Conservation (phyloP, 2,329 filamentous ascomycete species). For the Myrmaecium sp. region DNA sequence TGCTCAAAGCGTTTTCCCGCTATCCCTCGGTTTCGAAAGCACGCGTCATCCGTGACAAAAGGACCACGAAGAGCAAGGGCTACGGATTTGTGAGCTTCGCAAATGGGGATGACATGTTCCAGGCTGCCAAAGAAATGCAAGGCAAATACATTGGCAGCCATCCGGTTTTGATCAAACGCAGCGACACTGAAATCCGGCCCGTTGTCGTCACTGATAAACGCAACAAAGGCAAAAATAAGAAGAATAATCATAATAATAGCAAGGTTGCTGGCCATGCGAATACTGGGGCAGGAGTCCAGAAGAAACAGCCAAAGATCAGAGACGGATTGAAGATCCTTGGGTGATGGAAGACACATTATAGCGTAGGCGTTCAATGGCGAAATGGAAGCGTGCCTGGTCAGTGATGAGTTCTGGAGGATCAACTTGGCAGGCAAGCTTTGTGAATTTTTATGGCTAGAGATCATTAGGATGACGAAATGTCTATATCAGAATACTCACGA, state of each 20-base stretch:
- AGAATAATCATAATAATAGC: slow-evolving; percentile 38
- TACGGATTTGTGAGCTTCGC: slow-evolving; percentile 95
- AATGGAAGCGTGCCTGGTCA: too few species aligned
- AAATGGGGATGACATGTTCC: slow-evolving; percentile 91
- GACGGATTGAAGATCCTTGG: slow-evolving; percentile 20
- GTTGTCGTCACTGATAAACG: slow-evolving; percentile 35
- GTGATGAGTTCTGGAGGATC: too few species aligned
- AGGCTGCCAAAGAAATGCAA: slow-evolving; percentile 94
- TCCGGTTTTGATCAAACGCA: slow-evolving; percentile 72
- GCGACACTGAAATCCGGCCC: slow-evolving; percentile 80
- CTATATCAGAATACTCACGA: too few species aligned
- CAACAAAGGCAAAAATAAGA: slow-evolving; percentile 13
- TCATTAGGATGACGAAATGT: too few species aligned
- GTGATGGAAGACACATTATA: too few species aligned
- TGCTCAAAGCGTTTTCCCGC: slow-evolving; percentile 81
- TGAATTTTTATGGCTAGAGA: too few species aligned
- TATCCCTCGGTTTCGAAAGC: slow-evolving; percentile 85
- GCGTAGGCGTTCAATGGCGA: too few species aligned
- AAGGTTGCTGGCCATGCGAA: slow-evolving; percentile 22
- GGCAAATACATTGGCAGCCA: slow-evolving; percentile 98
- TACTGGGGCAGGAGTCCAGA: slow-evolving; percentile 21
- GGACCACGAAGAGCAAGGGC: slow-evolving; percentile 88
- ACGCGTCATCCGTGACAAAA: slow-evolving; percentile 85
- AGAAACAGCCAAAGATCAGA: slow-evolving; percentile 23
- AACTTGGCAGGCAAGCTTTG: too few species aligned